A percentile compares a stretch with the other conserved stretches of the same genome.
Conservation (phyloP, 192 early-diverging fungal genomes). For the Backusella tarrabulga region DNA sequence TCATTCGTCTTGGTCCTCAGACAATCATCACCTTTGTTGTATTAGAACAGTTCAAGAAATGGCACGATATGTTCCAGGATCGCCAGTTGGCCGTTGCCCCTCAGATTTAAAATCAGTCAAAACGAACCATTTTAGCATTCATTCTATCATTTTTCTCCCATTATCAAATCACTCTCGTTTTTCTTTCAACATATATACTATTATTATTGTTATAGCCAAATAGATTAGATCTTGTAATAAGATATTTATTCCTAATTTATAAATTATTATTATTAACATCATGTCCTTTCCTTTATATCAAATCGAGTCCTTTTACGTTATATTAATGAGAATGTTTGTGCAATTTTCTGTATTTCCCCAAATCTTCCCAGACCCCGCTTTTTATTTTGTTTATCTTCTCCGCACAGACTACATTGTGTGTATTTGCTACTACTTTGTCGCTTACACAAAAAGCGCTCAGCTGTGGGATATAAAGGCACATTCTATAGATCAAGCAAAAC, state of each 20-base stretch:
- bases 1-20: slow-evolving; percentile 78
- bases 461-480: background rate
- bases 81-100: background rate
- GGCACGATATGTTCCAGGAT: slow-evolving; percentile 10
- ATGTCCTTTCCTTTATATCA: too few species aligned
- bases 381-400: background rate
- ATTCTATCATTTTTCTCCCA: background rate
- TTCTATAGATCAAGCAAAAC: background rate
- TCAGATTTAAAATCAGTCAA: slow-evolving; percentile 1
- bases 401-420: background rate
- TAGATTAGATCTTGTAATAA: background rate
- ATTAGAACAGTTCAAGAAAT: slow-evolving; percentile 65
- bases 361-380: slow-evolving; percentile 1
- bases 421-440: background rate
- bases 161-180: slow-evolving; percentile 2
- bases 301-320: background rate
- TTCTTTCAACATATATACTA: background rate
- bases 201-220: background rate
- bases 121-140: slow-evolving; percentile 8
- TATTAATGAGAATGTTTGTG: background rate
- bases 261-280: background rate
- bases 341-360: background rate
- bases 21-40: slow-evolving; percentile 81
- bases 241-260: background rate
- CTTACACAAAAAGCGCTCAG: background rate